A percentile compares a stretch with the other conserved stretches of the same genome.
phyloP scores from a whole-genome alignment of 768 basidiomycete genomes.

The Pisolithus tinctorius region DNA sequence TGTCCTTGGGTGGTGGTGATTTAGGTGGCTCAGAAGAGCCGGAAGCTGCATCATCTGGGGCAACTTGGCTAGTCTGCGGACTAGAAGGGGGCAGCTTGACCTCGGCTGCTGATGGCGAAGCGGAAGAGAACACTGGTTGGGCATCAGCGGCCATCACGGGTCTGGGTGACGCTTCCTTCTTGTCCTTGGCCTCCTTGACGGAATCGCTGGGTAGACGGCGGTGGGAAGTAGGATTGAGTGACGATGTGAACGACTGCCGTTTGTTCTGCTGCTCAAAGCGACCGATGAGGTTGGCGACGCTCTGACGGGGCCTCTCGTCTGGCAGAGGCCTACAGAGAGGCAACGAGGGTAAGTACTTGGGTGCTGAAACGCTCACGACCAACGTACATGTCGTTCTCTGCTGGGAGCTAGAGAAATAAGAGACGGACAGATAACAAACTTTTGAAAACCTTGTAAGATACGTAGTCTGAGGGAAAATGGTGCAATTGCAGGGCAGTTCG shows the following conservation, averaged over 20 bases:
- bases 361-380: neutral
- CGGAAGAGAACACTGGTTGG: conserved; percentile 29
- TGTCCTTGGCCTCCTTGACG: conserved; percentile 60
- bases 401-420: conserved; percentile 11
- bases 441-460: conserved; percentile 1
- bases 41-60: conserved; percentile 11
- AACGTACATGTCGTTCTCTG: conserved; percentile 21
- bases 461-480: conserved; percentile 6
- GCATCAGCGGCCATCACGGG: conserved; percentile 25
- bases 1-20: conserved; percentile 16
- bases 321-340: conserved; percentile 62
- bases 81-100: conserved; percentile 15
- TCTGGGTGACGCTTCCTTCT: conserved; percentile 73
- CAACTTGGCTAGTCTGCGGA: conserved; percentile 26
- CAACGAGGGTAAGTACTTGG: conserved; percentile 10
- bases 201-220: conserved; percentile 61
- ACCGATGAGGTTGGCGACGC: conserved; percentile 87
- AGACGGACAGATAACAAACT: conserved; percentile 5
- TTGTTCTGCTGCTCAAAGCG: conserved; percentile 81
- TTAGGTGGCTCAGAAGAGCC: conserved; percentile 17
- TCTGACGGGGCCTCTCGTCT: conserved; percentile 81
- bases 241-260: conserved; percentile 40
- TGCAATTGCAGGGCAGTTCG: conserved; percentile 17
- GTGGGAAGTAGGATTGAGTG: conserved; percentile 28
- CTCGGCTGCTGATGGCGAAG: conserved; percentile 20